These are phyloP conservation scores for Malus orientalis DNA, from an alignment of 306 rosid species.

Conservation along the genomic window DNA sequence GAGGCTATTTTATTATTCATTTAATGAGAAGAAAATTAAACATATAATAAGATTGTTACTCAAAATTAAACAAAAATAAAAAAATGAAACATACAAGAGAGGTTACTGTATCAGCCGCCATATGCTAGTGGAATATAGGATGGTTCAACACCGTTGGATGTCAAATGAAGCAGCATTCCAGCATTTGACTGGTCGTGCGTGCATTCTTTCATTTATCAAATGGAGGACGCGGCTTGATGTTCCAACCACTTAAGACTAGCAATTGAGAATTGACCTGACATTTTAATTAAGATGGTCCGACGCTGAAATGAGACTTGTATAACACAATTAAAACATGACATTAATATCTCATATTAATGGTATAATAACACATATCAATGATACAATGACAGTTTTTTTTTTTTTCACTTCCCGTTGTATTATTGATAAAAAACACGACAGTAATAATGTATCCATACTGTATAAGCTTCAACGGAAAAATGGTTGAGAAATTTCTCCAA, in stretches of 20 bases:
- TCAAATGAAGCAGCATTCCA: neutral
- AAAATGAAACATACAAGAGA: neutral
- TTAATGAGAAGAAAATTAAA: neutral
- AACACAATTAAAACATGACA: too few species aligned
- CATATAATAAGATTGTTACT: neutral
- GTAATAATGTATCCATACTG: too few species aligned
- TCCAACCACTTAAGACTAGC: neutral
- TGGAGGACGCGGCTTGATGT: neutral
- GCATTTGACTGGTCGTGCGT: neutral
- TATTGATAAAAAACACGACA: too few species aligned
- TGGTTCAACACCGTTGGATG: neutral
- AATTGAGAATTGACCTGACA: neutral
- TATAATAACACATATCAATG: too few species aligned
- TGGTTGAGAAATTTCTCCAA: neutral
- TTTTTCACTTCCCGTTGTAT: too few species aligned
- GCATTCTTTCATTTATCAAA: neutral
- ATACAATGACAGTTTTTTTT: too few species aligned
- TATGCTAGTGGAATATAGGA: neutral
- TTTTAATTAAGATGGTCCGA: neutral
- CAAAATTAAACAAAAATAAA: neutral
- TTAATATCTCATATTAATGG: rapidly evolving
- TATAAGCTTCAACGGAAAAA: too few species aligned
- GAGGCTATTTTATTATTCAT: neutral
- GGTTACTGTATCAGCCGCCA: neutral
- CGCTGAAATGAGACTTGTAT: too few species aligned